phyloP scores from a whole-genome alignment of 176 grass and related monocot species.

The Avena insularis region DNA sequence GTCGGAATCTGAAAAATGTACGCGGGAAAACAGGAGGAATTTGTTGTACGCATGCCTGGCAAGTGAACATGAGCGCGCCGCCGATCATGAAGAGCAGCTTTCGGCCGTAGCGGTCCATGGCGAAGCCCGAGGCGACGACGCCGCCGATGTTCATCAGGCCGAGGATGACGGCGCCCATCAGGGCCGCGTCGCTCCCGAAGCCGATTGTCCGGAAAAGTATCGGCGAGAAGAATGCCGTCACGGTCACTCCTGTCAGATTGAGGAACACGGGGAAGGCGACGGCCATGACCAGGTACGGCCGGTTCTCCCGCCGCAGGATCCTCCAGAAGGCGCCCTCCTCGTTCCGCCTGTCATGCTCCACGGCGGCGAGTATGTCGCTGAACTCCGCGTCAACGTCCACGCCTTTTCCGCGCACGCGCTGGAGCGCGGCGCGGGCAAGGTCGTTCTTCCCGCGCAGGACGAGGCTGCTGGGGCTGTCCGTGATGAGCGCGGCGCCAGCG shows the following conservation, averaged over 20 bases:
- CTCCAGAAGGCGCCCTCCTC: conserved; percentile 67
- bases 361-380: conserved; percentile 51
- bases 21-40: neutral
- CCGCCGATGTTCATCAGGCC: conserved; percentile 70
- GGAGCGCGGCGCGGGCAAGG: conserved; percentile 70
- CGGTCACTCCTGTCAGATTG: conserved; percentile 73
- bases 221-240: conserved; percentile 85
- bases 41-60: conserved; percentile 40
- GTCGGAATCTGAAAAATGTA: neutral
- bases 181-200: conserved; percentile 68
- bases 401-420: conserved; percentile 64
- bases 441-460: conserved; percentile 80
- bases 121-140: conserved; percentile 59
- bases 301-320: conserved; percentile 61
- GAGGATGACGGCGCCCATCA: conserved; percentile 76
- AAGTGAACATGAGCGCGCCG: conserved; percentile 74
- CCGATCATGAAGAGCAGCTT: conserved; percentile 71
- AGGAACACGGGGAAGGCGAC: conserved; percentile 81
- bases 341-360: conserved; percentile 45
- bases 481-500: conserved; percentile 58
- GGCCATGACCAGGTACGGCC: conserved; percentile 79
- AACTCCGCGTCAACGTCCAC: conserved; percentile 80
- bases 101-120: conserved; percentile 79
- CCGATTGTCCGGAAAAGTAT: conserved; percentile 77
- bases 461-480: conserved; percentile 90